Conservation (phyloP, 108 stramenopile species). For the Skeletonema menzelii region DNA sequence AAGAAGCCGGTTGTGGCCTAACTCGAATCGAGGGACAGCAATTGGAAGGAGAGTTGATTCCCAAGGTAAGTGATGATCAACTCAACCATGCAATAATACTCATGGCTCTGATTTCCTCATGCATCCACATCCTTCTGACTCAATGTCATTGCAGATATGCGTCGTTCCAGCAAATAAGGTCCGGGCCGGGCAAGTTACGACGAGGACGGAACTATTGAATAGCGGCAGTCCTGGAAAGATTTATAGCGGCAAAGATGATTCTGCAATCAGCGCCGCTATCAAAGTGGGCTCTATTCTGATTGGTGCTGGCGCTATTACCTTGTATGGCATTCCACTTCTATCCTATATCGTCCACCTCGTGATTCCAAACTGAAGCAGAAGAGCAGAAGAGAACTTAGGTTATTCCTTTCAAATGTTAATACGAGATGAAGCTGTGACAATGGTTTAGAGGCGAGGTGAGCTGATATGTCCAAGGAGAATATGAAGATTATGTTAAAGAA, state of each 20-base stretch:
- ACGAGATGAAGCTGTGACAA: too few relatives aligned
- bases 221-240: constrained; percentile 42
- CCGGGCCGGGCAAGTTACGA: constrained; percentile 63
- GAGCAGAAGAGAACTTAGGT: too few relatives aligned
- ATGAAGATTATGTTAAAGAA: too few relatives aligned
- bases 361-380: background rate
- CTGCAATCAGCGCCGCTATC: constrained; percentile 47
- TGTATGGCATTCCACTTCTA: constrained; percentile 55
- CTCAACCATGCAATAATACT: background rate
- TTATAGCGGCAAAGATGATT: constrained; percentile 43
- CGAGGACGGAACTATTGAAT: constrained; percentile 51
- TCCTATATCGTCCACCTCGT: background rate
- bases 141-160: constrained; percentile 5
- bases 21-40: constrained; percentile 67
- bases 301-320: constrained; percentile 52
- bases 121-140: background rate
- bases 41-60: constrained; percentile 75
- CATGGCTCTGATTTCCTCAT: background rate
- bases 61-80: constrained; percentile 31
- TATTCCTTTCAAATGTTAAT: too few relatives aligned
- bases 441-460: too few relatives aligned
- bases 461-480: too few relatives aligned
- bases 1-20: constrained; percentile 72
- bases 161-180: constrained; percentile 51
- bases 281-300: constrained; percentile 59